A percentile compares a stretch with the other conserved stretches of the same genome.
Evolutionary conservation across 305 asterid genomes (phyloP).

Genomic region (Rubia peregrina): DNA sequence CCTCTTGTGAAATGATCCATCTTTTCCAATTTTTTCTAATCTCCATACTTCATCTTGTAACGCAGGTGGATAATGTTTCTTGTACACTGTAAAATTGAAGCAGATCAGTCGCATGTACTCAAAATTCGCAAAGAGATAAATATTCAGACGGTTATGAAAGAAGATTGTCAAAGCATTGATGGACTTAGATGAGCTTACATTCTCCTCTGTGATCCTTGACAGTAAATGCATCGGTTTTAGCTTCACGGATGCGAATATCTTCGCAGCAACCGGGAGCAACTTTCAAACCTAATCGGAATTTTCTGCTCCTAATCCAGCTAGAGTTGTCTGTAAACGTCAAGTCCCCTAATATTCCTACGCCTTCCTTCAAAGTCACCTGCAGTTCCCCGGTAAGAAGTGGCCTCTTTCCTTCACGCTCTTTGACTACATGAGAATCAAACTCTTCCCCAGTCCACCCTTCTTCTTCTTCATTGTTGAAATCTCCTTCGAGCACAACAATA

Average conservation of each 20-base stretch:
- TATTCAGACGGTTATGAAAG: neutral
- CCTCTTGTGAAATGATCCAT: constrained; percentile 93
- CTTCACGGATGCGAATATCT: constrained; percentile 66
- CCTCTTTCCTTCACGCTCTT: constrained; percentile 92
- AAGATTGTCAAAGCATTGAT: neutral
- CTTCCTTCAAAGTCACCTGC: constrained; percentile 78
- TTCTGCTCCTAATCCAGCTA: constrained; percentile 96
- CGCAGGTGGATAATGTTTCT: constrained; percentile 97
- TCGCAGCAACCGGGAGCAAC: constrained; percentile 56
- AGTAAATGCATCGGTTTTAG: constrained; percentile 85
- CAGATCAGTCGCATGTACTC: neutral
- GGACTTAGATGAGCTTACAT: constrained; percentile 41
- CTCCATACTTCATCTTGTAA: constrained; percentile 93
- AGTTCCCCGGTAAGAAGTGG: constrained; percentile 86
- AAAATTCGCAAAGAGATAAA: neutral
- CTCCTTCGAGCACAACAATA: constrained; percentile 91
- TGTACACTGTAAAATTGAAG: constrained; percentile 61
- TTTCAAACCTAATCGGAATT: constrained; percentile 81
- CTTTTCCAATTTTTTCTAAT: constrained; percentile 92
- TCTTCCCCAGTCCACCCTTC: constrained; percentile 85
- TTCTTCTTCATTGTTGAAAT: constrained; percentile 80
- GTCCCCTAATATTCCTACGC: constrained; percentile 92
- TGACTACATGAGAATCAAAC: constrained; percentile 81
- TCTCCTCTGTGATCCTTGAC: constrained; percentile 99
- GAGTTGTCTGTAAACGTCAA: constrained; percentile 91